Base-by-base conservation (phyloP, 164 flowering plant species). In the Magnolia kwangsiensis region DNA sequence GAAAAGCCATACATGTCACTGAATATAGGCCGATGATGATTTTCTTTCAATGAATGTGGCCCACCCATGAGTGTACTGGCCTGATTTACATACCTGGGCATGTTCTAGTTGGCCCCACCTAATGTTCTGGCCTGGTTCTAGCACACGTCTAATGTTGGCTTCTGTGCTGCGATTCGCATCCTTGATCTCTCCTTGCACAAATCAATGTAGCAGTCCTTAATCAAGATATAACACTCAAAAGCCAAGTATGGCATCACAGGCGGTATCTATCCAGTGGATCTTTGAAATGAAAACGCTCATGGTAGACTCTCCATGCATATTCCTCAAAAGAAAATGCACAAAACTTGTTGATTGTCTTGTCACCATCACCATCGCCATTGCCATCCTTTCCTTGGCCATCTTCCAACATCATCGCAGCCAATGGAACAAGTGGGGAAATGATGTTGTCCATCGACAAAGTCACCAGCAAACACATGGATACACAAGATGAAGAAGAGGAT, bases 271-370 rank as follows among this genome's bases (percentile, higher is more conserved):
- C 81, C 23, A 93, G 90, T 0, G 95, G 89, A 72, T 91, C 94
- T 77, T 88, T 89, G 63, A 82, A 67, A n/a, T 50, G 78, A 31
- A 84, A 82, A 11, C 90, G 83, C 65, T 89, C 90, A 50, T 89
- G 89, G 69, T 89, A 90, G n/a, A 90, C 89, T 82, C 91, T 88
- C 95, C 98, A 89, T 0, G 95, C 92, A 73, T 90, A 93, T 70
- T 93, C 96, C 80, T 93, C 94, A 1, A 93, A 90, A 29, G 80
- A 66, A 75, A 93, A 90, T 7, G 92, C 81, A 18, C 75, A 69
- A 75, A 89, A 93, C 79, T 58, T 71, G 10, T 72, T 55, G 18
- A 55, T 55, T 55, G 16, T 55, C 61, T 55, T 16, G 18, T 55
- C 61, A 67, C 29, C 29, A 27, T 55, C 61, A 67, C 27, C 50